These are phyloP conservation scores for Aspergillus sergii DNA, from an alignment of 2,329 filamentous ascomycete genomes.

Conservation along the genomic window DNA sequence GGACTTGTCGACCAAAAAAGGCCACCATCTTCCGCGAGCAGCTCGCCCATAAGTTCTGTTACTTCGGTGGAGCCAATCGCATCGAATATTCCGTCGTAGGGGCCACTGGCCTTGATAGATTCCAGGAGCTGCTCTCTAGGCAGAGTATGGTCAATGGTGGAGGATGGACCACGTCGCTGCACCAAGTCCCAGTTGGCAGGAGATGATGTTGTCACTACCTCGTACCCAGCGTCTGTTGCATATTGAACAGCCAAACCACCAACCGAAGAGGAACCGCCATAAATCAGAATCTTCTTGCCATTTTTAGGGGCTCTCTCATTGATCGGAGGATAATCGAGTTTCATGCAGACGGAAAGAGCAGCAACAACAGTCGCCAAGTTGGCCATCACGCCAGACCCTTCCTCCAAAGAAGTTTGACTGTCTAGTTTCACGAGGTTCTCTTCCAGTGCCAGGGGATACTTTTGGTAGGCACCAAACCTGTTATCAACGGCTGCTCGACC, in stretches of 20 bases:
- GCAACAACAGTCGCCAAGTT: slow-evolving; percentile 21
- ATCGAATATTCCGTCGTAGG: slow-evolving; percentile 11
- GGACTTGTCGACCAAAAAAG: neutral
- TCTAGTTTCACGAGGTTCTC: slow-evolving; percentile 7
- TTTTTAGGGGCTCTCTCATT: neutral
- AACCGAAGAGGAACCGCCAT: slow-evolving; percentile 12
- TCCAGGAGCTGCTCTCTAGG: slow-evolving; percentile 2
- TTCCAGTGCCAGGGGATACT: slow-evolving; percentile 18
- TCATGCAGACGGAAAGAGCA: slow-evolving; percentile 20
- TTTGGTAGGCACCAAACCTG: slow-evolving; percentile 23
- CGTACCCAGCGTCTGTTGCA: slow-evolving; percentile 14
- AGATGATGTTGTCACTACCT: slow-evolving; percentile 18
- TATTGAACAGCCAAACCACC: slow-evolving; percentile 14
- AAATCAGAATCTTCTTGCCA: slow-evolving; percentile 14
- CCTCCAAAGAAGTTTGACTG: slow-evolving; percentile 11
- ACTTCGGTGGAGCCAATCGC: neutral
- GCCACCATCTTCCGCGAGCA: slow-evolving; percentile 11
- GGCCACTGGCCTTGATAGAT: slow-evolving; percentile 4
- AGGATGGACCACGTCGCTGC: neutral
- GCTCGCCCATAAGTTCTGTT: neutral
- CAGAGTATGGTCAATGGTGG: slow-evolving; percentile 18
- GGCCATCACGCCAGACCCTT: slow-evolving; percentile 16
- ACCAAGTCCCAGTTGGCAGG: slow-evolving; percentile 8
- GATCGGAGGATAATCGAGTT: slow-evolving; percentile 14
- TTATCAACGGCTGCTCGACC: slow-evolving; percentile 10